Percentiles rank a stretch among this genome's conserved stretches.
These are phyloP conservation scores for Microstroma glucosiphilum DNA, from an alignment of 1,284 basidiomycete species.

Conservation along the genomic window DNA sequence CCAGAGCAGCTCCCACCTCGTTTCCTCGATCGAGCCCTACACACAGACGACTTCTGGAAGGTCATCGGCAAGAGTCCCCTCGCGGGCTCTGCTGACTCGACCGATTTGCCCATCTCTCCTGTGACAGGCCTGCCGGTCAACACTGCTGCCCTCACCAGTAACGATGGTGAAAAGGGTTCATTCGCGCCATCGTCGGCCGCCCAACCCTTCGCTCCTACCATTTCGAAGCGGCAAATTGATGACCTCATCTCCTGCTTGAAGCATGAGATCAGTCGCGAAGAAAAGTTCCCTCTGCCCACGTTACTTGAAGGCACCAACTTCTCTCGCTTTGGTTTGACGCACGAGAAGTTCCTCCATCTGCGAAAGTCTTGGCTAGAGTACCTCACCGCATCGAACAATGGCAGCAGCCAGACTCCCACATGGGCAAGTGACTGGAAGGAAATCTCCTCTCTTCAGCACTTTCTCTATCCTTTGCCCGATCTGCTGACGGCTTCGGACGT, in stretches of 20 bases:
- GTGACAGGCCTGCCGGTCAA: neutral
- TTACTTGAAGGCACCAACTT: neutral
- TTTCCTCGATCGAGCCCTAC: constrained; percentile 15
- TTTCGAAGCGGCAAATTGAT: neutral
- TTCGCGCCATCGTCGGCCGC: neutral
- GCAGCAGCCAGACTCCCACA: neutral
- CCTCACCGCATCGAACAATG: neutral
- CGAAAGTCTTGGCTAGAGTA: neutral
- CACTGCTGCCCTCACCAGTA: neutral
- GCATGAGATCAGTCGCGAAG: neutral
- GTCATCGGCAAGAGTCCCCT: constrained; percentile 8
- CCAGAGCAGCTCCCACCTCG: constrained; percentile 11
- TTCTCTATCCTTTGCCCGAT: neutral
- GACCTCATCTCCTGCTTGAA: neutral
- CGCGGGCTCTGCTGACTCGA: constrained; percentile 3
- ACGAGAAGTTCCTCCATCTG: neutral
- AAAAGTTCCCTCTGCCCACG: neutral
- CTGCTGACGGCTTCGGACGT: neutral
- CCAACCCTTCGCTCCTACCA: neutral
- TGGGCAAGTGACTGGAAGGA: neutral
- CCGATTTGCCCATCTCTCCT: neutral
- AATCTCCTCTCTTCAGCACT: neutral
- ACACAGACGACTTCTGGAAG: constrained; percentile 17
- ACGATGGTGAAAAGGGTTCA: neutral
- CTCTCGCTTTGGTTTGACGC: neutral